Evolutionary conservation across 257 asterid genomes (phyloP), one percentile per base, ranked within the genome.

Genomic region (Craterostigma plantagineum): DNA sequence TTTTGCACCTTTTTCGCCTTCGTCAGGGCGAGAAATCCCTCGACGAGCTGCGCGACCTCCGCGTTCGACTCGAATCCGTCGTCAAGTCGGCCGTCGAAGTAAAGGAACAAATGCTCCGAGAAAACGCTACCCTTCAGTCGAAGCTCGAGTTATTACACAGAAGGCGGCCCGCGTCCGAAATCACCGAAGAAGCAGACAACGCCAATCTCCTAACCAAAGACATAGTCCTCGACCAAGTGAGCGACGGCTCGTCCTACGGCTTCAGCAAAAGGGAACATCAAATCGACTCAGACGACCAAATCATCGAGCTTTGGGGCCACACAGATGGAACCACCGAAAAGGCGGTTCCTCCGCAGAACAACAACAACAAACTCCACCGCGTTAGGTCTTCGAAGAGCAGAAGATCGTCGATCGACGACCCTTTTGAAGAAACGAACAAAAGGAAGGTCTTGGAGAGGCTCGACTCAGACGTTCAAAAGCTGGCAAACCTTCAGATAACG

Each of bases 161-260:
- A 13, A 42, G 56, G 35, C 64, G 68, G 63, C 77, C 70, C 6
- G 50, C 64, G 14, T 70, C 85, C 9, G 91, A 73, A 62, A 70
- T 71, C 60, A 57, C 68, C 11, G 98, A 79, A 66, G 76, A 52
- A 17, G 92, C 77, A 18, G 71, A 50, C n/a, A 23, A 23, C 6
- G 30, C 30, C 30, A 56, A 67, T 38, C 73, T 81, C 36, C 41
- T 83, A 65, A 72, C 96, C 27, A 90, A 90, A 63, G 99, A 90
- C 45, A 90, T 90, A 2, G 64, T 83, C 65, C 99, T 90, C 45
- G 99, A 90, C 62, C 96, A 83, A 60, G 58, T 68, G 45, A 79
- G 96, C 4, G 94, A 79, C 43, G 66, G 73, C 60, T 72, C 98
- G 8, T 67, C 91, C 7, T 52, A 68, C 41, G 61, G 71, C 56